phyloP scores from a whole-genome alignment of 768 basidiomycete species.

The Mycena filopes region DNA sequence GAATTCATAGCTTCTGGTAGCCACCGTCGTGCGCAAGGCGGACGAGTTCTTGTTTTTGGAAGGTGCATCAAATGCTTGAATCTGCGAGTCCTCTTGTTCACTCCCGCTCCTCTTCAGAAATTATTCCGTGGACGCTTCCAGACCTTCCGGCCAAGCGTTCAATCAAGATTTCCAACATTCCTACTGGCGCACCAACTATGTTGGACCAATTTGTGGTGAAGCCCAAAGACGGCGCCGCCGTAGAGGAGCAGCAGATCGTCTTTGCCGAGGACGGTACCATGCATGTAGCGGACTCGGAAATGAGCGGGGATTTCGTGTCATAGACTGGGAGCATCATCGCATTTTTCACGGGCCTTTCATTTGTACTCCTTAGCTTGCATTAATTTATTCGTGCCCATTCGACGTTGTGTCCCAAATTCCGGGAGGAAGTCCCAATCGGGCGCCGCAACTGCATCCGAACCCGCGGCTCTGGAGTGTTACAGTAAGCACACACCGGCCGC shows the following conservation, averaged over 20 bases:
- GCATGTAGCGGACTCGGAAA: conserved; percentile 49
- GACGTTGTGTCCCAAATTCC: background rate
- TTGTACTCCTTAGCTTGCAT: background rate
- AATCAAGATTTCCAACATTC: conserved; percentile 44
- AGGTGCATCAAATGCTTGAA: conserved; percentile 52
- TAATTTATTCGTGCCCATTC: background rate
- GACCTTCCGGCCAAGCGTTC: conserved; percentile 59
- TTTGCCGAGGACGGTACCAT: conserved; percentile 74
- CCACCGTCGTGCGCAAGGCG: conserved; percentile 67
- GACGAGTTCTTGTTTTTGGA: conserved; percentile 86
- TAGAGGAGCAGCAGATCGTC: conserved; percentile 48
- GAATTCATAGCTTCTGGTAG: conserved; percentile 46
- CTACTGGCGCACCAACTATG: conserved; percentile 48
- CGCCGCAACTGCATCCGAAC: too few species aligned
- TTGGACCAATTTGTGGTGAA: conserved; percentile 62
- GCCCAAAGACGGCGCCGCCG: conserved; percentile 33
- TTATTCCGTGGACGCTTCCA: conserved; percentile 62
- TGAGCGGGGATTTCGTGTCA: conserved; percentile 36
- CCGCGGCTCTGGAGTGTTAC: background rate
- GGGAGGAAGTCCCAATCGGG: too few species aligned
- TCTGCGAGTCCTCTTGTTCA: background rate
- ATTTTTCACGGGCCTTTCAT: background rate
- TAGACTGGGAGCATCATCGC: background rate
- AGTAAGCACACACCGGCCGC: conserved; percentile 1
- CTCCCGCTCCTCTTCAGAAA: conserved; percentile 51